Conservation (phyloP, 169 alveolate species). For the Pseudocohnilembus persalinus region DNA sequence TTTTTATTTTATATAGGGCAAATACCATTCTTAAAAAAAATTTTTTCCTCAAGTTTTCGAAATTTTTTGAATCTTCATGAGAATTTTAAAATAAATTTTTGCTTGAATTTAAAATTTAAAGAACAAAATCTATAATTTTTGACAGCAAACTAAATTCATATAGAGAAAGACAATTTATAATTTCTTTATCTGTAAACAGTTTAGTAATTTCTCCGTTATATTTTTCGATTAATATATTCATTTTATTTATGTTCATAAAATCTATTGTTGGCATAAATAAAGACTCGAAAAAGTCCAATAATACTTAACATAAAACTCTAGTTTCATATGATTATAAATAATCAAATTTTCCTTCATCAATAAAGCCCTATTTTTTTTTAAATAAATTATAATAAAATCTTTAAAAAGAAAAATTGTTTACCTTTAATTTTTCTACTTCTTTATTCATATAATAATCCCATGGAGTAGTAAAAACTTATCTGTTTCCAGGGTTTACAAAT, state of each 20-base stretch:
- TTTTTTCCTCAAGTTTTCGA: not conserved
- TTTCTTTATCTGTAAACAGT: not conserved
- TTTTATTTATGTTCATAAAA: too few species aligned
- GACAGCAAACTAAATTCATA: not conserved
- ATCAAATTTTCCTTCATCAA: not conserved
- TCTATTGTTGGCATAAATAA: not conserved
- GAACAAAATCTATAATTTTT: not conserved
- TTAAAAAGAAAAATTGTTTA: too few species aligned
- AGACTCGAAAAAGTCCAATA: not conserved
- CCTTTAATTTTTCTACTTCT: not conserved
- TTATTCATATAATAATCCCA: not conserved
- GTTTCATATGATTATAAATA: not conserved
- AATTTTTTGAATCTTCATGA: not conserved
- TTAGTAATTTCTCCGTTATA: not conserved
- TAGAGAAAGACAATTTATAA: too few species aligned
- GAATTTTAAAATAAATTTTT: too few species aligned
- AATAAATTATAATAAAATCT: too few species aligned
- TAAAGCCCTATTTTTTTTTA: not conserved
- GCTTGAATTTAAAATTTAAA: too few species aligned
- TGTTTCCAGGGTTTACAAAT: not conserved
- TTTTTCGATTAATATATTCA: not conserved
- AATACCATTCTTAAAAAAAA: not conserved
- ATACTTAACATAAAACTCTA: not conserved
- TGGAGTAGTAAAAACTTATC: not conserved
- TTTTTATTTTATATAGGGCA: not conserved